Base-by-base conservation (phyloP, 2,329 filamentous ascomycete genomes). In the Diaporthe australafricana region DNA sequence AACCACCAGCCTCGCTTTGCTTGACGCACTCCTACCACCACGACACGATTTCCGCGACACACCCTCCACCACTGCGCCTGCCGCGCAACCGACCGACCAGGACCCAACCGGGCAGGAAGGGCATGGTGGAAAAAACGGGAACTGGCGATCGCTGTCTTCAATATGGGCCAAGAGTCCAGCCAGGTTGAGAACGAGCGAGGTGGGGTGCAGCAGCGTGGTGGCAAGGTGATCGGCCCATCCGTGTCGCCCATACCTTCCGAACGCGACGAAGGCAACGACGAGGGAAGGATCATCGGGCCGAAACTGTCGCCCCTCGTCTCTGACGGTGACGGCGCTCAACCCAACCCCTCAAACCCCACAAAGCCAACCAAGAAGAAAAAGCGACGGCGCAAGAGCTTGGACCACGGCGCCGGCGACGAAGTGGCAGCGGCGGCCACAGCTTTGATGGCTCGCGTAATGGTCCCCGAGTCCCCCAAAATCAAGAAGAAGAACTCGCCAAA, bases 211-310 rank as follows among this genome's bases (percentile, higher is more conserved):
- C 48, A 38, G 14, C 48, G 52, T 42, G 63, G 32, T 5, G 53
- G 38, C 20, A 50, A 42, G 45, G 20, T 65, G 6, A 50, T 73
- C 25, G 72, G 69, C 7, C 57, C 72, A 12, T 38, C 68, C n/a
- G 71, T 73, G 63, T 71, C 72, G 5, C 69, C 72, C 5, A 66
- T 42, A 5, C 53, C 68, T 22, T 63, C 67, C 22, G 22, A 42
- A 22, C 16, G 42, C 12, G 52, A 17, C 2, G 52, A 47, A 9
- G 9, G 8, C n/a, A 27, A 8, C 7, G 30, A 25, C 42, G 25
- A 47, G 2, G 55, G 22, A 35, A 55, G 22, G 4, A 27, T 47
- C 45, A 57, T 60, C 35, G 55, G 48, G 25, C 56, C 56, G 11
- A 1, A 53, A 14, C 22, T 56, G 63, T 62, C 70, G n/a, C 42